Evolutionary conservation across 1,284 basidiomycete genomes (phyloP).

Genomic region (Trichosporon sp.): DNA sequence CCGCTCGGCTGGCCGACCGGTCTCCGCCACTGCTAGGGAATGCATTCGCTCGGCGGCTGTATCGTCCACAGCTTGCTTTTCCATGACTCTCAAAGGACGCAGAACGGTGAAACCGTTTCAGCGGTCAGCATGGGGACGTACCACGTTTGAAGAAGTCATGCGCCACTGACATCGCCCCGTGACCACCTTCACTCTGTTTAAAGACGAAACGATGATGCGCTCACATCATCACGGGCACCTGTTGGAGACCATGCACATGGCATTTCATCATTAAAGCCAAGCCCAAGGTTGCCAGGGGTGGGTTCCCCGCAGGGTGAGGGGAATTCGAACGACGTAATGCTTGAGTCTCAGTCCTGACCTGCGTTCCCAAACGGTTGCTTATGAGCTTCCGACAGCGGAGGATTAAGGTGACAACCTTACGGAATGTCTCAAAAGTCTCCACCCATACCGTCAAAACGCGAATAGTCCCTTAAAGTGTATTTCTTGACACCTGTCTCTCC

Average conservation of each 20-base stretch:
- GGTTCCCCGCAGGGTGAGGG: not conserved
- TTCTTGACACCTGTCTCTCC: not conserved
- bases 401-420: slow-evolving; percentile 13
- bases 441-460: slow-evolving; percentile 4
- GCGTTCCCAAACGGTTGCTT: not conserved
- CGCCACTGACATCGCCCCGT: too few species aligned
- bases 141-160: too few species aligned
- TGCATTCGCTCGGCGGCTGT: too few species aligned
- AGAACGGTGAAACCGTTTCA: too few species aligned
- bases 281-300: not conserved
- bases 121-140: too few species aligned
- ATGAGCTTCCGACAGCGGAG: not conserved
- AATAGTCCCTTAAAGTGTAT: slow-evolving; percentile 11
- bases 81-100: too few species aligned
- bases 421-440: slow-evolving; percentile 16
- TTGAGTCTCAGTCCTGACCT: not conserved
- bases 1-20: too few species aligned
- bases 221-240: not conserved
- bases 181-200: too few species aligned
- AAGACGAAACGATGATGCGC: not conserved
- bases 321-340: slow-evolving; percentile 4
- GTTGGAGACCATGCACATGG: not conserved
- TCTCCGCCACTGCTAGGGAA: too few species aligned
- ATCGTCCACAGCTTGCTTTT: too few species aligned
- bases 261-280: not conserved